These are phyloP conservation scores for Buxus sempervirens DNA, from an alignment of 164 flowering plant species.

Conservation along the genomic window DNA sequence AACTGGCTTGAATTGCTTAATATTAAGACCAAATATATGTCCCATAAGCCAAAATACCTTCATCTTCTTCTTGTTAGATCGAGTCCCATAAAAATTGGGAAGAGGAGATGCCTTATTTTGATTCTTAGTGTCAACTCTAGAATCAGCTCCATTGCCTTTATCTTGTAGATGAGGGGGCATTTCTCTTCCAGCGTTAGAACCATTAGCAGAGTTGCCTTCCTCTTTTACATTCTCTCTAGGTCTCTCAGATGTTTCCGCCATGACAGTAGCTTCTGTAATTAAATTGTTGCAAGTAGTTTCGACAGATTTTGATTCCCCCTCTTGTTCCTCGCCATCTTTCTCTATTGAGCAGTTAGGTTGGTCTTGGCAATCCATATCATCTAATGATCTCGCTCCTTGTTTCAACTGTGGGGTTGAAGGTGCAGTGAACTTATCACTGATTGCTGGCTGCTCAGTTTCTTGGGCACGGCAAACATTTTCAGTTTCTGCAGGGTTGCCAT, in stretches of 20 bases:
- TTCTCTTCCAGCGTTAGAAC: slow-evolving; percentile 24
- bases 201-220: slow-evolving; percentile 42
- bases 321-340: slow-evolving; percentile 45
- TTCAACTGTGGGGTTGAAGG: slow-evolving; percentile 84
- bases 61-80: slow-evolving; percentile 45
- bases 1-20: too few species aligned
- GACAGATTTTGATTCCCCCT: slow-evolving; percentile 78
- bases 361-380: slow-evolving; percentile 59
- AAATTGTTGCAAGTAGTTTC: slow-evolving; percentile 53
- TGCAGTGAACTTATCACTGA: slow-evolving; percentile 62
- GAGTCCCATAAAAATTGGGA: slow-evolving; percentile 28
- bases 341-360: slow-evolving; percentile 42
- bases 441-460: slow-evolving; percentile 32
- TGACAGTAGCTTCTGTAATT: slow-evolving; percentile 20
- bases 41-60: slow-evolving; percentile 33
- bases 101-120: slow-evolving; percentile 27
- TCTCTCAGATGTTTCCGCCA: slow-evolving; percentile 18
- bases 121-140: slow-evolving; percentile 15
- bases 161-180: slow-evolving; percentile 16
- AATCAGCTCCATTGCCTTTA: slow-evolving; percentile 15
- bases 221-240: slow-evolving; percentile 31
- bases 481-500: slow-evolving; percentile 17
- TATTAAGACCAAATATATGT: neutral
- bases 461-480: slow-evolving; percentile 15
- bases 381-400: slow-evolving; percentile 44